These are phyloP conservation scores for Rugonectria rugulosa DNA, from an alignment of 2,329 filamentous ascomycete species.

Conservation along the genomic window DNA sequence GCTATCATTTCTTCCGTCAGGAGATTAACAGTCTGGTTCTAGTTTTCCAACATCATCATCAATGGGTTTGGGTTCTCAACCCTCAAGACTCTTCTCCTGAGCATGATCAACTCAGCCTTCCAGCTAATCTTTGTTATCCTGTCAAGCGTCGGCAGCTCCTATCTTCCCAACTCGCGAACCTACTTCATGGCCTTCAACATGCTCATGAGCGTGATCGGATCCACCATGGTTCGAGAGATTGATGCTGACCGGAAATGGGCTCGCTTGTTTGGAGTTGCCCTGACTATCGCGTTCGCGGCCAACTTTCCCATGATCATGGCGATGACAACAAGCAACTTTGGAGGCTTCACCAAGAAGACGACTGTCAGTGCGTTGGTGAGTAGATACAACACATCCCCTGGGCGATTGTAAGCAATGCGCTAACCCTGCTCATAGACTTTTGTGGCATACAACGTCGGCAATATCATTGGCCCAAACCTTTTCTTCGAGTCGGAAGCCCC, in stretches of 20 bases:
- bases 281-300: slow-evolving; percentile 6
- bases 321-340: slow-evolving; percentile 20
- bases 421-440: background rate
- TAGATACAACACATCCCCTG: background rate
- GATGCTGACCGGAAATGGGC: background rate
- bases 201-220: slow-evolving; percentile 26
- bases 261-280: background rate
- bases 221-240: slow-evolving; percentile 9
- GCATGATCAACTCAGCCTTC: slow-evolving; percentile 25
- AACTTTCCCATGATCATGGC: slow-evolving; percentile 19
- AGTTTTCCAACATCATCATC: slow-evolving; percentile 40
- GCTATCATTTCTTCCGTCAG: background rate
- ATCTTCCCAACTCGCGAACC: slow-evolving; percentile 35
- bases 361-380: slow-evolving; percentile 10
- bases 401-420: background rate
- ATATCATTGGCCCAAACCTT: slow-evolving; percentile 1
- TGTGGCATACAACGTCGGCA: slow-evolving; percentile 5
- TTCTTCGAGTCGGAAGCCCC: slow-evolving; percentile 6
- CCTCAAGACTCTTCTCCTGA: slow-evolving; percentile 31
- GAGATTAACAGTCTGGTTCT: background rate
- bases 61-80: slow-evolving; percentile 35
- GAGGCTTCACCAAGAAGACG: slow-evolving; percentile 17
- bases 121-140: slow-evolving; percentile 36
- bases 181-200: slow-evolving; percentile 37
- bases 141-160: slow-evolving; percentile 31